These are phyloP conservation scores for Fusarium bactridioides DNA, from an alignment of 2,329 filamentous ascomycete genomes.

Conservation along the genomic window DNA sequence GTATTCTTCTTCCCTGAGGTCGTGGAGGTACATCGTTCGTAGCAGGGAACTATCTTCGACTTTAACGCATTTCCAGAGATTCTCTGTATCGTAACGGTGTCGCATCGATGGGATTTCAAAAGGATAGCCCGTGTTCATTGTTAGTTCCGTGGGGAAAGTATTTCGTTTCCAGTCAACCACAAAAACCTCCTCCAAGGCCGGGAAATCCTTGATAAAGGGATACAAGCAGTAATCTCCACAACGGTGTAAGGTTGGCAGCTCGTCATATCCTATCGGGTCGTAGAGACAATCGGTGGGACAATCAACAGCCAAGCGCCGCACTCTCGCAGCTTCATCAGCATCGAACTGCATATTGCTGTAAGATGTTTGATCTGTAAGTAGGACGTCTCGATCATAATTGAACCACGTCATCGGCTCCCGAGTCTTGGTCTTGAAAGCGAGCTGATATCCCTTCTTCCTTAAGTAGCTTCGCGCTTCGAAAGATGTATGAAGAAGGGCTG, in stretches of 20 bases:
- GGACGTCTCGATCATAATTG: background rate
- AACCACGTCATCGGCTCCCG: background rate
- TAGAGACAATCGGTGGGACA: background rate
- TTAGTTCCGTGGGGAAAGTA: background rate
- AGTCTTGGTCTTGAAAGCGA: background rate
- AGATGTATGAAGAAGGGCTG: background rate
- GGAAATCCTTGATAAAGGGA: background rate
- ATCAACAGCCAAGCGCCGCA: background rate
- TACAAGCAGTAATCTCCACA: background rate
- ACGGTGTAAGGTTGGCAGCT: background rate
- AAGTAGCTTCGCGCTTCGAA: background rate
- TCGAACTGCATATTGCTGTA: background rate
- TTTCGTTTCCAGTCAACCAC: background rate
- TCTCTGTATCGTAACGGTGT: background rate
- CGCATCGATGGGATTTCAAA: background rate
- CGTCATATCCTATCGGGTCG: background rate
- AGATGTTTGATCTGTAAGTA: background rate
- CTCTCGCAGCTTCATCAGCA: background rate
- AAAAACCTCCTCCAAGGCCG: background rate
- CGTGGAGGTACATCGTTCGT: background rate
- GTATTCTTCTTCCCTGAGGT: background rate
- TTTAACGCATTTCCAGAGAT: background rate
- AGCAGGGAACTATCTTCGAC: background rate
- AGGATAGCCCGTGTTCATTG: background rate
- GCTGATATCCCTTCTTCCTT: background rate